Evolutionary conservation across 202 grass and related monocot species (phyloP), one percentile per base, ranked within the genome.

Genomic region (Digitaria exilis): DNA sequence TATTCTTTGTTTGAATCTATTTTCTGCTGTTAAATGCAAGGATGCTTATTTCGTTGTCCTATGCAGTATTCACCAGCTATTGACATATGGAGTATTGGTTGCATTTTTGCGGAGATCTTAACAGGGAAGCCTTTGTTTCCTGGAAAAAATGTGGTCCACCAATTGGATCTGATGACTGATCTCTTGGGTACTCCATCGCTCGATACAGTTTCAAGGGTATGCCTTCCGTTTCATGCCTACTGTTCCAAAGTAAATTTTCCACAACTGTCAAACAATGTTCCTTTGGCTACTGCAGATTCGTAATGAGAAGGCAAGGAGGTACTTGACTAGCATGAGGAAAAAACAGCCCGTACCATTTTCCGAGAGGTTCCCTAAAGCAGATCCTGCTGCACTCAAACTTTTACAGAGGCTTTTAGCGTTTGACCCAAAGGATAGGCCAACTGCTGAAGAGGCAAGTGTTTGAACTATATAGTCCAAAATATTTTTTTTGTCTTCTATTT

Each of bases 51-150:
- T 71, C 3, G 62, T 77, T 82, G 77, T 91, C 58, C 24, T 85
- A 43, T 94, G 89, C 89, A 99, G 97, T 99, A 99, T 85, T 95
- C 97, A 78, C 86, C 91, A 69, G 93, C 97, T 76, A 99, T 99
- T 86, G 97, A 99, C 77, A 94, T 99, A 84, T 99, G 97, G 93
- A 99, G 97, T 84, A 99, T 99, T 69, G 97, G 97, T 88, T 99
- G 97, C 88, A 99, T 99, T 84, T 99, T 99, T 90, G 93, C 88
- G 48, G 97, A 99, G 76, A 88, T 96, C 74, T 84, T 96, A 76
- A 94, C 93, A 55, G 96, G 96, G 46, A 99, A 99, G 65, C 96
- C 96, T 77, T 87, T 99, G 71, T 99, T 99, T 89, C 93, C 93
- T 85, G 96, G 96, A 16, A 99, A 99, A 92, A 96, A 99, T 94